A percentile compares a stretch with the other conserved stretches of the same genome.
phyloP scores from a whole-genome alignment of 306 rosid genomes.

The Rosa rugosa region DNA sequence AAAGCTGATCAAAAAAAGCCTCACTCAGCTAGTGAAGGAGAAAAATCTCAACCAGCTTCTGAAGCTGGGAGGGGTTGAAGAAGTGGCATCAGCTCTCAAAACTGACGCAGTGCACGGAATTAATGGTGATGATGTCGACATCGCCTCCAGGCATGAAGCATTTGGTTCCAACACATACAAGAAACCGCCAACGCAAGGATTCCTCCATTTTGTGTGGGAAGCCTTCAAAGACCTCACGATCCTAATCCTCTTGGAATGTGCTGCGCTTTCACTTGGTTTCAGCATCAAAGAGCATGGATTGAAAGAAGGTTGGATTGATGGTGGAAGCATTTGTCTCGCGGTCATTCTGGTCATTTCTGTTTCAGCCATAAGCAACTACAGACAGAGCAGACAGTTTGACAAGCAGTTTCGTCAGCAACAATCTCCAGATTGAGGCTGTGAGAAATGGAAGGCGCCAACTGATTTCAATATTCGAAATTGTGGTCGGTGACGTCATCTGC shows the following conservation, averaged over 20 bases:
- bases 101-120: conserved; percentile 28
- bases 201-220: conserved; percentile 33
- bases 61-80: conserved; percentile 33
- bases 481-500: conserved; percentile 40
- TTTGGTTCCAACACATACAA: conserved; percentile 38
- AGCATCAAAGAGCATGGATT: conserved; percentile 34
- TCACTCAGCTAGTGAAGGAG: conserved; percentile 33
- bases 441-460: conserved; percentile 30
- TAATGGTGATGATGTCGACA: conserved; percentile 8
- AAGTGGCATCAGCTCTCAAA: conserved; percentile 30
- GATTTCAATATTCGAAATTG: conserved; percentile 39
- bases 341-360: conserved; percentile 31
- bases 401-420: background rate
- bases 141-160: background rate
- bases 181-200: conserved; percentile 24
- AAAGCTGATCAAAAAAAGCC: conserved; percentile 21
- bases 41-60: conserved; percentile 27
- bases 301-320: conserved; percentile 43
- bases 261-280: conserved; percentile 37
- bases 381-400: background rate
- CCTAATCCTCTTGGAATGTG: conserved; percentile 34
- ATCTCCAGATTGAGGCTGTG: conserved; percentile 37
- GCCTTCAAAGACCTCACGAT: conserved; percentile 40
- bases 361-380: conserved; percentile 34
- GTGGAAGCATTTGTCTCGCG: conserved; percentile 32